Evolutionary conservation across 225 moss, liverwort and hornwort genomes (phyloP).

Genomic region (Polytrichum formosum): DNA sequence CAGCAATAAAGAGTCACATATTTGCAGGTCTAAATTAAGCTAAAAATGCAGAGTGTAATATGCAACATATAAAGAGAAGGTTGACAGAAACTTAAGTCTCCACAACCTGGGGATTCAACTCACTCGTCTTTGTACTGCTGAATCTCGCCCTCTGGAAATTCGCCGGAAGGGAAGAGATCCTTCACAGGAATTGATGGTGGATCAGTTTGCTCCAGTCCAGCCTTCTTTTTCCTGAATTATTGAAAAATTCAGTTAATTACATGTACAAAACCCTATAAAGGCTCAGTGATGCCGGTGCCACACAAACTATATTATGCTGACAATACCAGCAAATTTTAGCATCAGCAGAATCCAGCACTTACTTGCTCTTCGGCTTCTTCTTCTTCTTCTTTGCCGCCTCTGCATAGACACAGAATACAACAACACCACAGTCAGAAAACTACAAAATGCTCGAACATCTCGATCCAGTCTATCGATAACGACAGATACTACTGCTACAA

Average conservation of each 20-base stretch:
- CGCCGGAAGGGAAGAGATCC: slow-evolving; percentile 77
- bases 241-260: background rate
- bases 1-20: too few relatives aligned
- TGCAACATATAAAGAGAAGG: too few relatives aligned
- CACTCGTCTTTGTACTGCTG: slow-evolving; percentile 83
- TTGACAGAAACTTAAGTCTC: too few relatives aligned
- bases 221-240: slow-evolving; percentile 68
- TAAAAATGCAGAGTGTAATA: too few relatives aligned
- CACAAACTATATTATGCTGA: background rate
- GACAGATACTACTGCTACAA: background rate
- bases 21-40: too few relatives aligned
- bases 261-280: background rate
- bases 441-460: background rate
- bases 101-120: slow-evolving; percentile 11
- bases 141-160: slow-evolving; percentile 86
- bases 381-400: slow-evolving; percentile 80
- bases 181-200: slow-evolving; percentile 76
- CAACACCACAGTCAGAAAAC: slow-evolving; percentile 5
- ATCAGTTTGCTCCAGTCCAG: slow-evolving; percentile 62
- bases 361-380: slow-evolving; percentile 89
- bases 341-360: slow-evolving; percentile 12
- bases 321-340: background rate
- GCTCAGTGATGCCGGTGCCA: background rate
- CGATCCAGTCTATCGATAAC: background rate
- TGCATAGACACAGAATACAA: slow-evolving; percentile 10